Base-by-base conservation (phyloP, 768 basidiomycete species). In the Hortiboletus campestris region DNA sequence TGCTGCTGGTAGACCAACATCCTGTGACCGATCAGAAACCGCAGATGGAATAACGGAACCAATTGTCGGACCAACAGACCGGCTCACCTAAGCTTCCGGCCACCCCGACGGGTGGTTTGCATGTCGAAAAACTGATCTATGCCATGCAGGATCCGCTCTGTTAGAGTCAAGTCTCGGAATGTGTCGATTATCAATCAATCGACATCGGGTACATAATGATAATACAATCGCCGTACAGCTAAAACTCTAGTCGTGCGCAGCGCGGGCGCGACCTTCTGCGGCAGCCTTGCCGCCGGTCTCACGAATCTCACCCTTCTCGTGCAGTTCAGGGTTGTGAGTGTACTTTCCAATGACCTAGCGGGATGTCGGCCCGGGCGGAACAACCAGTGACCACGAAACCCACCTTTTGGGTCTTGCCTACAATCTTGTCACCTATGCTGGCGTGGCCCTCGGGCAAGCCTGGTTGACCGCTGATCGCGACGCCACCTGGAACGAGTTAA, bases 371-470 rank as follows among this genome's bases (percentile, higher is more conserved):
- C 8, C 5, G 46, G 46, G n/a, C 19, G 1, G 1, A 9, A 19
- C 3, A 4, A 14, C 17, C 28, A 0, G 1, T 6, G 3, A 29
- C 12, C 13, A 7, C 50, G 34, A 22, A 5, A 55, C 63, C 2
- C 14, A 82, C 84, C 76, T 85, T 78, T 61, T 85, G 75, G 0
- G 79, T 74, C 72, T 85, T 85, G 4, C 84, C 84, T 35, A 83
- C 59, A 20, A 84, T 55, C 67, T 81, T 85, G 69, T 86, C 84
- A 9, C 74, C 67, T 0, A 80, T 19, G 28, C 62, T 74, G 29
- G 80, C 74, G 28, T 80, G 76, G 5, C 75, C 75, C 58, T 72
- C 53, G 12, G 66, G 61, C 25, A 63, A 38, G 44, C 51, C 35
- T 25, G 53, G n/a, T 29, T 67, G 58, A 39, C 69, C 69, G 16